phyloP scores from a whole-genome alignment of 768 basidiomycete genomes.

The Naganishia onofrii region DNA sequence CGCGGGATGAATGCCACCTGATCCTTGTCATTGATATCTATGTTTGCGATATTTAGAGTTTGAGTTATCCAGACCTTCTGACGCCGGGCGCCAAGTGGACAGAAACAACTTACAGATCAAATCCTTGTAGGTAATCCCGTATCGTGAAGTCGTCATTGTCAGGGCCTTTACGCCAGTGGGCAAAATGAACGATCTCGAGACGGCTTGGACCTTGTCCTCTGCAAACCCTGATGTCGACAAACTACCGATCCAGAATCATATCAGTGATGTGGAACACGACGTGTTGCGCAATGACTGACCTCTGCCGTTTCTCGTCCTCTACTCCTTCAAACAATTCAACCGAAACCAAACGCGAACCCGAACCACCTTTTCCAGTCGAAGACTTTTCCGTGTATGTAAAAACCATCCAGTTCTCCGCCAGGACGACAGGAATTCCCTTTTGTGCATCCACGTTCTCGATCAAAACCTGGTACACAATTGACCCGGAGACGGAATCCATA shows the following conservation, averaged over 20 bases:
- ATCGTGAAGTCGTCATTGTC: constrained; percentile 75
- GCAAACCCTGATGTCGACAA: constrained; percentile 58
- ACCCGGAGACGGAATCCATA: constrained; percentile 76
- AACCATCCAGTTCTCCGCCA: constrained; percentile 90
- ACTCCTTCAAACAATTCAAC: constrained; percentile 86
- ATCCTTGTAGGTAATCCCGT: constrained; percentile 81
- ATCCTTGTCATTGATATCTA: constrained; percentile 73
- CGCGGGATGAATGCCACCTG: constrained; percentile 74
- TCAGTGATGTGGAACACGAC: neutral
- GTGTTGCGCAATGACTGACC: constrained; percentile 59
- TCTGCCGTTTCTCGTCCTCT: constrained; percentile 65
- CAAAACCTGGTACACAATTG: constrained; percentile 65
- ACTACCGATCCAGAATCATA: neutral
- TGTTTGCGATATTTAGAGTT: neutral
- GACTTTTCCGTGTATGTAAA: constrained; percentile 75
- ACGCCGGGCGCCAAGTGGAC: neutral
- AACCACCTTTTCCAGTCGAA: constrained; percentile 57
- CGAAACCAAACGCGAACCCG: constrained; percentile 70
- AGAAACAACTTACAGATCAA: constrained; percentile 66
- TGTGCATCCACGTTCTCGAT: constrained; percentile 55
- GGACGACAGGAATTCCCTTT: constrained; percentile 59
- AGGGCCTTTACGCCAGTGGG: constrained; percentile 69
- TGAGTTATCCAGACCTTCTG: neutral
- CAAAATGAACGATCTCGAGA: constrained; percentile 69
- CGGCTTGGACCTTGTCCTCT: constrained; percentile 59